A percentile compares a stretch with the other conserved stretches of the same genome.
Evolutionary conservation across 2,329 filamentous ascomycete species (phyloP).

Genomic region (Monilinia laxa): DNA sequence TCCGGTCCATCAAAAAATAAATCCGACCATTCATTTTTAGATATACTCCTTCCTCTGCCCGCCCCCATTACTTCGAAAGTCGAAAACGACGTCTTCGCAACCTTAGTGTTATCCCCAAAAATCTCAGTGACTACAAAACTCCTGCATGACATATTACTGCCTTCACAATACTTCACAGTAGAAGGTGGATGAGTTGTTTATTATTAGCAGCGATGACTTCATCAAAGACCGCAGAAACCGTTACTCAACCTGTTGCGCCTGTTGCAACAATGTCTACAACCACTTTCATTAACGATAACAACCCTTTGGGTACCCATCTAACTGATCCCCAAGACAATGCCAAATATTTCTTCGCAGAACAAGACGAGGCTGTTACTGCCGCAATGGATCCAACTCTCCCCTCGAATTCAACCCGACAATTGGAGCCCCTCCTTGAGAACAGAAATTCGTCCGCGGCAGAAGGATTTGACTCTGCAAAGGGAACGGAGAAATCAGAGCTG

Average conservation of each 20-base stretch:
- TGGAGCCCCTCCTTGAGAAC: neutral
- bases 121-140: neutral
- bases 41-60: conserved; percentile 1
- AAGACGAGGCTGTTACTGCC: neutral
- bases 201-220: conserved; percentile 42
- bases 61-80: neutral
- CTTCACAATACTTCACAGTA: conserved; percentile 2
- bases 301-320: neutral
- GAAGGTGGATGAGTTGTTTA: conserved; percentile 42
- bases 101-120: neutral
- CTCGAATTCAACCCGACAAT: neutral
- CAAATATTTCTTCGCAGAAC: neutral
- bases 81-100: conserved; percentile 8
- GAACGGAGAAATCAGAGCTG: neutral
- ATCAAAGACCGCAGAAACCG: conserved; percentile 32
- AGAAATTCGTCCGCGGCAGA: too few species aligned
- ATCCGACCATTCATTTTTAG: neutral
- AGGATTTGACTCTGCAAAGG: neutral
- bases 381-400: neutral
- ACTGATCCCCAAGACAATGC: neutral
- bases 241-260: conserved; percentile 15
- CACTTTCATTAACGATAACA: neutral
- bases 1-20: conserved; percentile 12
- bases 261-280: conserved; percentile 21
- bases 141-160: neutral